Evolutionary conservation across 768 basidiomycete genomes (phyloP).

Genomic region (Tylopilus vinaceipallidus): DNA sequence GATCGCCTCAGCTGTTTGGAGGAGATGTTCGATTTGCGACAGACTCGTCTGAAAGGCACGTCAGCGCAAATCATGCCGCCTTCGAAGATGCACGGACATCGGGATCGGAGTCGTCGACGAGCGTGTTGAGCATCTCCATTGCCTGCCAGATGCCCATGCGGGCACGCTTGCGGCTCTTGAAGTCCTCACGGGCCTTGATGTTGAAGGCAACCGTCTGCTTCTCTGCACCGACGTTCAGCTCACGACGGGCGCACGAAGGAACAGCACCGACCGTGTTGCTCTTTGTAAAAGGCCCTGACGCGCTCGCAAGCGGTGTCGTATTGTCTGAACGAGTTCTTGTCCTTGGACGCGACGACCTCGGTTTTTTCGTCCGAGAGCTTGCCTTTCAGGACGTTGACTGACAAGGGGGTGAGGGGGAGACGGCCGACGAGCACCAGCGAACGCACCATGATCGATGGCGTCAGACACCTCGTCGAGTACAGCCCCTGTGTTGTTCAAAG

Average conservation of each 20-base stretch:
- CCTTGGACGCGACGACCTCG: slow-evolving; percentile 54
- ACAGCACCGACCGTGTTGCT: slow-evolving; percentile 62
- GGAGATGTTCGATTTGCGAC: slow-evolving; percentile 86
- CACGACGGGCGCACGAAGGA: neutral
- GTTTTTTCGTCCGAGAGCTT: slow-evolving; percentile 57
- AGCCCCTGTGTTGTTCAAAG: slow-evolving; percentile 24
- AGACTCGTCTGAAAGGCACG: slow-evolving; percentile 52
- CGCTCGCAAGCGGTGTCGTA: slow-evolving; percentile 76
- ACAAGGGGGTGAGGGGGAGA: neutral
- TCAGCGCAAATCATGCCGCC: slow-evolving; percentile 8
- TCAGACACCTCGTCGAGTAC: slow-evolving; percentile 45
- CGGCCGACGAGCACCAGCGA: neutral
- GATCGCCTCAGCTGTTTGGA: slow-evolving; percentile 92
- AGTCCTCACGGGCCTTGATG: slow-evolving; percentile 70
- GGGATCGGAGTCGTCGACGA: slow-evolving; percentile 90
- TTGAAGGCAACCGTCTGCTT: slow-evolving; percentile 90
- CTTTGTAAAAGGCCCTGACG: slow-evolving; percentile 74
- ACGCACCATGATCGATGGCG: slow-evolving; percentile 48
- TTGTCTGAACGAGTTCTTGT: slow-evolving; percentile 68
- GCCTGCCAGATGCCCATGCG: slow-evolving; percentile 88
- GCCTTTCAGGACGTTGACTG: slow-evolving; percentile 71
- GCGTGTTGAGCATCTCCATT: slow-evolving; percentile 82
- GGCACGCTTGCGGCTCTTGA: slow-evolving; percentile 62
- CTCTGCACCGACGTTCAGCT: slow-evolving; percentile 40
- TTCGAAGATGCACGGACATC: slow-evolving; percentile 46